A percentile compares a stretch with the other conserved stretches of the same genome.
Conservation (phyloP, 2,329 filamentous ascomycete species). For the Penicillium decumbens region DNA sequence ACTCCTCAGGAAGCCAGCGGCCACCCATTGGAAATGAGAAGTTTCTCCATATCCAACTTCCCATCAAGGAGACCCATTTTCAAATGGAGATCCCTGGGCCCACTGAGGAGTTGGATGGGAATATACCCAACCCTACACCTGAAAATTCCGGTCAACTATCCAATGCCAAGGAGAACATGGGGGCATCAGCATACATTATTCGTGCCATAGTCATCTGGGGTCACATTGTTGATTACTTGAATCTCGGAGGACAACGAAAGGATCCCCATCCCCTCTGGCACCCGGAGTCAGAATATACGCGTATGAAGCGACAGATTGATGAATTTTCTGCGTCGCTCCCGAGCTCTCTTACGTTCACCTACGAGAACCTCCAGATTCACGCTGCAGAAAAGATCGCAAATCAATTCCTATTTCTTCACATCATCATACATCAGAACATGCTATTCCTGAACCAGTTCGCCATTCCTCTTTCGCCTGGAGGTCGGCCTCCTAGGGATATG, state of each 20-base stretch:
- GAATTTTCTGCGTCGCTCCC: constrained; percentile 68
- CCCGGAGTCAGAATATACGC: constrained; percentile 68
- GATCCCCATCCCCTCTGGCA: constrained; percentile 79
- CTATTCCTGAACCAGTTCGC: constrained; percentile 88
- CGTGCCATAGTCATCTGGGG: constrained; percentile 85
- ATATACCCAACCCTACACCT: constrained; percentile 58
- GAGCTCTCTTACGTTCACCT: constrained; percentile 64
- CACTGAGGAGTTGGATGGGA: constrained; percentile 76
- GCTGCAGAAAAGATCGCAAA: constrained; percentile 80
- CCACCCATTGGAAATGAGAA: constrained; percentile 89
- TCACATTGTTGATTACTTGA: constrained; percentile 80
- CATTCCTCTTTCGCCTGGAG: constrained; percentile 62
- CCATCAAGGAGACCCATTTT: constrained; percentile 84
- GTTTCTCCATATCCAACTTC: constrained; percentile 80
- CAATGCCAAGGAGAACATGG: constrained; percentile 79
- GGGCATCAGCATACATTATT: constrained; percentile 85
- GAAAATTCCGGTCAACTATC: constrained; percentile 60
- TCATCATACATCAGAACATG: constrained; percentile 81
- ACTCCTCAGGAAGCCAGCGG: constrained; percentile 87
- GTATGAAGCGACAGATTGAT: constrained; percentile 66
- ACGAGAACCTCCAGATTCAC: constrained; percentile 79
- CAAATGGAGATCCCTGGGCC: constrained; percentile 84
- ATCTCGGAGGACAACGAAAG: constrained; percentile 77
- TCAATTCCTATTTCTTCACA: constrained; percentile 88
- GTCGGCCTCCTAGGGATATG: constrained; percentile 62